phyloP scores from a whole-genome alignment of 2,329 filamentous ascomycete species.

The Colletotrichum sp. region DNA sequence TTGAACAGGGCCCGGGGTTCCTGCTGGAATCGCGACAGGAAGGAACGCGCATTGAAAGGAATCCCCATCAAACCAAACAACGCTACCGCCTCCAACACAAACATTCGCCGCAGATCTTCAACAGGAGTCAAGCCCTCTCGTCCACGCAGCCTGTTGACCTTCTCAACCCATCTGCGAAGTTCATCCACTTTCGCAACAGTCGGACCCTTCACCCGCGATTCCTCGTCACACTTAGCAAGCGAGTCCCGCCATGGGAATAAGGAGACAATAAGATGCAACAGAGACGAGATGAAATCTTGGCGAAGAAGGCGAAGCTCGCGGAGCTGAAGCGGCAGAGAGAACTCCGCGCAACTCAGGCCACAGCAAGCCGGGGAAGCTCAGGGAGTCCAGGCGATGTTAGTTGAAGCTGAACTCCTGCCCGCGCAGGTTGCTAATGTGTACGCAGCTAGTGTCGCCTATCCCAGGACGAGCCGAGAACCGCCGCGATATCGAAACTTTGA shows the following conservation, averaged over 20 bases:
- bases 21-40: slow-evolving; percentile 10
- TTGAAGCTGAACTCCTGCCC: slow-evolving; percentile 23
- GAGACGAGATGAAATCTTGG: slow-evolving; percentile 93
- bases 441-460: slow-evolving; percentile 65
- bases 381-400: slow-evolving; percentile 75
- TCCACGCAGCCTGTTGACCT: neutral
- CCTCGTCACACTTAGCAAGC: slow-evolving; percentile 21
- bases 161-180: neutral
- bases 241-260: slow-evolving; percentile 54
- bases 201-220: neutral
- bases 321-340: slow-evolving; percentile 95
- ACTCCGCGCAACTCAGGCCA: slow-evolving; percentile 78
- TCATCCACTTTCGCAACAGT: neutral
- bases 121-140: neutral
- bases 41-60: slow-evolving; percentile 9
- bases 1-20: neutral
- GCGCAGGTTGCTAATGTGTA: slow-evolving; percentile 1
- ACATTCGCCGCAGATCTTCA: neutral
- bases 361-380: slow-evolving; percentile 70
- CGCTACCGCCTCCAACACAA: neutral
- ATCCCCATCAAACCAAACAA: slow-evolving; percentile 9
- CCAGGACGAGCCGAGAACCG: slow-evolving; percentile 73
- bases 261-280: slow-evolving; percentile 66
- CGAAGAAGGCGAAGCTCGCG: slow-evolving; percentile 95
- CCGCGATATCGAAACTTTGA: slow-evolving; percentile 83